phyloP scores from a whole-genome alignment of 116 monocot species.

The Cymodocea nodosa region DNA sequence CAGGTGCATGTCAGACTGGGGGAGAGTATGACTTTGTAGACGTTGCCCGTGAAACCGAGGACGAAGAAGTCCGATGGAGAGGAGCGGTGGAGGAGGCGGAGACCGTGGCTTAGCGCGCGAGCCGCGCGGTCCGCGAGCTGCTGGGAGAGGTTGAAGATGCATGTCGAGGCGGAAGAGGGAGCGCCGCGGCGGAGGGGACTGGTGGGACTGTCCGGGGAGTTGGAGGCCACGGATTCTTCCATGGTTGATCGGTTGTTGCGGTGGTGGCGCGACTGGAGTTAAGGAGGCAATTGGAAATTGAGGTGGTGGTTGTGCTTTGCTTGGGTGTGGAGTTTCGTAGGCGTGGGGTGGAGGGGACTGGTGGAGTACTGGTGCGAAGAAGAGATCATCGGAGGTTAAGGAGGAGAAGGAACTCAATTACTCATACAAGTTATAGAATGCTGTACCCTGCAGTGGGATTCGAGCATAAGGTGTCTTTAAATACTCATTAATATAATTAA shows the following conservation, averaged over 20 bases:
- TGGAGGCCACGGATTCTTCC: not conserved
- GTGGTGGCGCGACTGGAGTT: too few relatives aligned
- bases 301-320: conserved; percentile 3
- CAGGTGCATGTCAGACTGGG: conserved; percentile 51
- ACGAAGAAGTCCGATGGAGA: conserved; percentile 40
- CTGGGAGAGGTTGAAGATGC: conserved; percentile 6
- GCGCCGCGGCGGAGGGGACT: not conserved
- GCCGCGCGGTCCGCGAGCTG: conserved; percentile 42
- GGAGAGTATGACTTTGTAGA: conserved; percentile 62
- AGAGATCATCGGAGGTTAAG: not conserved
- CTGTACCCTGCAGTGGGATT: too few relatives aligned
- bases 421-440: too few relatives aligned
- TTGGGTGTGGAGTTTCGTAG: not conserved
- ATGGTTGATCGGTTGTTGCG: not conserved
- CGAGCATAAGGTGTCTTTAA: too few relatives aligned
- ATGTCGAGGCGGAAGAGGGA: not conserved
- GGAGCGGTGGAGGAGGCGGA: conserved; percentile 51
- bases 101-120: conserved; percentile 53
- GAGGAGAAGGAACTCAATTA: not conserved
- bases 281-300: not conserved
- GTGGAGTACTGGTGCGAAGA: not conserved
- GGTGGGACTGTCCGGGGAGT: conserved; percentile 5
- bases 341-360: not conserved
- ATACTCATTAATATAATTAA: too few relatives aligned
- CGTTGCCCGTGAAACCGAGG: conserved; percentile 78